These are phyloP conservation scores for Cyberlindnera misumaiensis DNA, from an alignment of 805 yeast genomes.

Conservation along the genomic window DNA sequence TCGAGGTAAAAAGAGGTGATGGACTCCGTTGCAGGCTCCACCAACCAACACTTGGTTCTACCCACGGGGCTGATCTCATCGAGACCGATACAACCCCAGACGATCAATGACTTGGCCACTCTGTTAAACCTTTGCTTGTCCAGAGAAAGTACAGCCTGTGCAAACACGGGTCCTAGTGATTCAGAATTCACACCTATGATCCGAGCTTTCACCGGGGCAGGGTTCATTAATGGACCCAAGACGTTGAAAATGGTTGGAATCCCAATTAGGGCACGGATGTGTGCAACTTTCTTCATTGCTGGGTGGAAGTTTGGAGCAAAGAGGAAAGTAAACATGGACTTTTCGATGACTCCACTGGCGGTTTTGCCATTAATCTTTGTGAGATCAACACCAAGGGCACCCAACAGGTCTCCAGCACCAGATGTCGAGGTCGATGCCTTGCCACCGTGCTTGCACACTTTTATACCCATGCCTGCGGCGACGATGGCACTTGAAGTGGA, in stretches of 20 bases:
- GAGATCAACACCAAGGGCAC: slow-evolving; percentile 76
- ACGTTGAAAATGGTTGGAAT: slow-evolving; percentile 92
- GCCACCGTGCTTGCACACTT: slow-evolving; percentile 94
- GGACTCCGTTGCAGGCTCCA: slow-evolving; percentile 36
- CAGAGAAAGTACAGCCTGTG: slow-evolving; percentile 66
- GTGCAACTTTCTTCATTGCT: slow-evolving; percentile 80
- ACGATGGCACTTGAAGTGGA: slow-evolving; percentile 93
- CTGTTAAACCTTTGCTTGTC: slow-evolving; percentile 38
- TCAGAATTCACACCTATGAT: slow-evolving; percentile 87
- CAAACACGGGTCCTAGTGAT: slow-evolving; percentile 73
- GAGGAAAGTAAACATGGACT: slow-evolving; percentile 54
- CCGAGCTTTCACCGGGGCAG: slow-evolving; percentile 73
- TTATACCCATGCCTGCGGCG: slow-evolving; percentile 79
- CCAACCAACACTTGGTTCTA: slow-evolving; percentile 71
- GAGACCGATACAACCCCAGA: slow-evolving; percentile 85
- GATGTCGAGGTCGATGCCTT: slow-evolving; percentile 90
- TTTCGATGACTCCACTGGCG: slow-evolving; percentile 50
- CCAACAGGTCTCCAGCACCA: slow-evolving; percentile 89
- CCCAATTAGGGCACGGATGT: slow-evolving; percentile 70
- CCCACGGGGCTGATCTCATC: slow-evolving; percentile 95
- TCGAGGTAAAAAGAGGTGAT: slow-evolving; percentile 39
- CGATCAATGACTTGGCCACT: slow-evolving; percentile 63
- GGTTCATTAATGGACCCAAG: slow-evolving; percentile 90
- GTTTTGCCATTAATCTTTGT: slow-evolving; percentile 56
- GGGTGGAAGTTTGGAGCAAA: slow-evolving; percentile 94